Conservation (phyloP, 306 rosid genomes). For the Sicyos baderoa region DNA sequence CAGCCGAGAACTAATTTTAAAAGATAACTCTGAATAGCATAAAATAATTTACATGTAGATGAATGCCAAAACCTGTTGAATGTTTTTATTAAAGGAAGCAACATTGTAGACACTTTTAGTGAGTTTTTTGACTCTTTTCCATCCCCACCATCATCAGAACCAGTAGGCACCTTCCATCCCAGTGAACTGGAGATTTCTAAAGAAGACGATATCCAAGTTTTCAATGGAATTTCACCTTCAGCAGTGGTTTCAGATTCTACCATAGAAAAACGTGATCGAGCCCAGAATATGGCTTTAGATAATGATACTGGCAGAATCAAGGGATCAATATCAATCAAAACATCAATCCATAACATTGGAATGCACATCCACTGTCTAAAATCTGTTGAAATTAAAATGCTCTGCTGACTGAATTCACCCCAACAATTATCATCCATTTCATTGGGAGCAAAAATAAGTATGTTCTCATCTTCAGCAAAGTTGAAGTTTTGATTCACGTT, state of each 20-base stretch:
- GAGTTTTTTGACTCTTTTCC: slow-evolving; percentile 63
- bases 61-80: slow-evolving; percentile 57
- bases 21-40: neutral
- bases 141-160: slow-evolving; percentile 86
- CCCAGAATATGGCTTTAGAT: slow-evolving; percentile 95
- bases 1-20: slow-evolving; percentile 4
- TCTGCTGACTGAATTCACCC: slow-evolving; percentile 54
- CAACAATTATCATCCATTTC: slow-evolving; percentile 60
- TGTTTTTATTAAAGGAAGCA: slow-evolving; percentile 51
- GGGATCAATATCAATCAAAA: slow-evolving; percentile 58
- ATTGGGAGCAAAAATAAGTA: slow-evolving; percentile 30
- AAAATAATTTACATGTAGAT: slow-evolving; percentile 17
- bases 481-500: slow-evolving; percentile 33
- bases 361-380: slow-evolving; percentile 82
- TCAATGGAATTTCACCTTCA: slow-evolving; percentile 59
- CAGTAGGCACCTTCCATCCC: slow-evolving; percentile 90
- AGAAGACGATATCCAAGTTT: slow-evolving; percentile 58
- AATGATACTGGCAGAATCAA: slow-evolving; percentile 67
- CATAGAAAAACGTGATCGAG: slow-evolving; percentile 78
- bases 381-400: slow-evolving; percentile 56
- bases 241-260: slow-evolving; percentile 51
- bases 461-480: slow-evolving; percentile 41
- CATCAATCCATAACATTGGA: slow-evolving; percentile 91
- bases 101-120: slow-evolving; percentile 61
- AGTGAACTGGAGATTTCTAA: slow-evolving; percentile 61